phyloP scores from a whole-genome alignment of 2,329 filamentous ascomycete species.

The Lojkania enalia region DNA sequence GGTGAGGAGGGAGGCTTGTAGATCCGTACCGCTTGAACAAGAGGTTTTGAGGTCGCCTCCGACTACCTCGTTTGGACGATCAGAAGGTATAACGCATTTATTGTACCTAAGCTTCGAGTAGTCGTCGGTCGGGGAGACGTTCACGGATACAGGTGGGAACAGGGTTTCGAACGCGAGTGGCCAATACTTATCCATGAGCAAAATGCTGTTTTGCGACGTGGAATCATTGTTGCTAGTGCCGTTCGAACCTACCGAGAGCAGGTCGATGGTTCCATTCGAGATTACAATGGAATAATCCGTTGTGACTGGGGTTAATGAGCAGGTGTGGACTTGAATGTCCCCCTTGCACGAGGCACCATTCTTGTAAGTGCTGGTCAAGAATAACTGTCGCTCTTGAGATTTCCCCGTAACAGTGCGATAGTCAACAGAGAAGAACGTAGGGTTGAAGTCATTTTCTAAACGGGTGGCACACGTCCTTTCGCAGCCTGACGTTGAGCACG shows the following conservation, averaged over 20 bases:
- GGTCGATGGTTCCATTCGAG: constrained; percentile 16
- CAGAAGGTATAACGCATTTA: constrained; percentile 10
- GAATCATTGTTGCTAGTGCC: constrained; percentile 7
- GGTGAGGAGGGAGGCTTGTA: constrained; percentile 2
- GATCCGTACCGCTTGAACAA: constrained; percentile 12
- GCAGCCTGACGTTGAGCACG: constrained; percentile 12
- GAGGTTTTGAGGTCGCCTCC: neutral
- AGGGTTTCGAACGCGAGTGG: constrained; percentile 16
- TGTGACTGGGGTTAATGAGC: constrained; percentile 12
- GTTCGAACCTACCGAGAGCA: neutral
- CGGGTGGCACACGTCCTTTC: constrained; percentile 5
- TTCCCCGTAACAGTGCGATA: constrained; percentile 6
- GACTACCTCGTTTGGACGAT: neutral
- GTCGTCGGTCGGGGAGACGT: constrained; percentile 12
- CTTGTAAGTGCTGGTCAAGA: constrained; percentile 16
- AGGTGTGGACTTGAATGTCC: constrained; percentile 14
- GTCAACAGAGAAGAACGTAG: constrained; percentile 18
- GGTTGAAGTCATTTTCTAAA: constrained; percentile 6
- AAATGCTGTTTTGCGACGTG: constrained; percentile 1
- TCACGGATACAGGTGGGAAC: constrained; percentile 17
- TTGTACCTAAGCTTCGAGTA: constrained; percentile 11
- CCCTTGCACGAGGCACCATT: constrained; percentile 16
- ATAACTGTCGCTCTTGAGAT: constrained; percentile 7
- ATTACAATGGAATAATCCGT: constrained; percentile 14
- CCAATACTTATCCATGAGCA: constrained; percentile 17